Evolutionary conservation across 129 eudicot species (phyloP).

Genomic region (Gnaphalium uliginosum): DNA sequence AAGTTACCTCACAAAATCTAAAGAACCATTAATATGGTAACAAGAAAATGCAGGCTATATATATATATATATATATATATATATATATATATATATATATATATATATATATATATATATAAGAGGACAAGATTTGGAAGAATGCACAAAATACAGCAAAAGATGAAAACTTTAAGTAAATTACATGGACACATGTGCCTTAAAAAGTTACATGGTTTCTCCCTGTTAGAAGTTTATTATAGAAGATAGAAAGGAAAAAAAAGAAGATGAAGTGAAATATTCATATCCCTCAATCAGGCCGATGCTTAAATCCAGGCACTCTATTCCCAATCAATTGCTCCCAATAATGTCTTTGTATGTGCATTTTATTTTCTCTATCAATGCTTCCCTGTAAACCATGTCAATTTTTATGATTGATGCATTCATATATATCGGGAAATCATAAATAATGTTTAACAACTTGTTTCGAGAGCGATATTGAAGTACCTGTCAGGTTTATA

Average conservation of each 20-base stretch:
- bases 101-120: too few relatives aligned
- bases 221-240: conserved; percentile 33
- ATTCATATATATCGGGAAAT: too few relatives aligned
- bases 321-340: conserved; percentile 47
- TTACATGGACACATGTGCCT: not conserved
- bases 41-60: not conserved
- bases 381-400: conserved; percentile 64
- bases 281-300: conserved; percentile 7
- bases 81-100: too few relatives aligned
- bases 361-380: conserved; percentile 61
- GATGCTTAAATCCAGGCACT: conserved; percentile 19
- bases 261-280: conserved; percentile 4
- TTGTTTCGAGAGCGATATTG: not conserved
- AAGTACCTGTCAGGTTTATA: conserved; percentile 81
- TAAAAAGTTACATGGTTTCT: not conserved
- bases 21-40: not conserved
- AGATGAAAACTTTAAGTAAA: not conserved
- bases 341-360: conserved; percentile 73
- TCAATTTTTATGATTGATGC: not conserved
- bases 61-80: too few relatives aligned
- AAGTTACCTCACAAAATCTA: too few relatives aligned
- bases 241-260: not conserved
- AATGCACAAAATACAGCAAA: not conserved
- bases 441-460: too few relatives aligned
- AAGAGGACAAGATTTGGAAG: too few relatives aligned